These are phyloP conservation scores for Ensete ventricosum DNA, from an alignment of 176 grass and related monocot species.

Conservation along the genomic window DNA sequence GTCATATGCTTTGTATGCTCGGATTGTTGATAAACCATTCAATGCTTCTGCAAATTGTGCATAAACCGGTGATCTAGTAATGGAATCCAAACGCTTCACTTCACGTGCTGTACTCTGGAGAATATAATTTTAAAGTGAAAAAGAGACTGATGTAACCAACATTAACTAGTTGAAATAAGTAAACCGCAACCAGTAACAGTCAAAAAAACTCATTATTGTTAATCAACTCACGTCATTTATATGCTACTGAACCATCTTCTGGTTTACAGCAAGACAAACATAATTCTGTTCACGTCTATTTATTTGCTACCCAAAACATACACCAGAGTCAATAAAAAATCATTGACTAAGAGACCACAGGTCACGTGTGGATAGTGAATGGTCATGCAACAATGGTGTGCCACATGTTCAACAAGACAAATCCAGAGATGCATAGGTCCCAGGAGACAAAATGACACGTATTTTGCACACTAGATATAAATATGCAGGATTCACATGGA, in stretches of 20 bases:
- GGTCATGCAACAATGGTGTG: too few species aligned
- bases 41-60: conserved; percentile 92
- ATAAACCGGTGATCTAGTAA: conserved; percentile 95
- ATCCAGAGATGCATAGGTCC: too few species aligned
- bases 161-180: background rate
- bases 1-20: conserved; percentile 96
- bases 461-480: too few species aligned
- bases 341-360: background rate
- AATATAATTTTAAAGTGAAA: conserved; percentile 1
- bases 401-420: too few species aligned
- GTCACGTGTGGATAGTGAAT: background rate
- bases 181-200: background rate
- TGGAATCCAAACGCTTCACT: conserved; percentile 91
- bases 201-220: background rate
- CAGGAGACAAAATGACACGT: too few species aligned
- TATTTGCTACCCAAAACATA: background rate
- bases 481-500: too few species aligned
- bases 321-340: background rate
- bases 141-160: background rate
- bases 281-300: background rate
- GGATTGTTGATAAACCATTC: conserved; percentile 95
- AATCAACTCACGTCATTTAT: background rate
- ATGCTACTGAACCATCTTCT: too few species aligned
- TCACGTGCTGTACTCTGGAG: conserved; percentile 76
- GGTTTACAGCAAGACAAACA: background rate